Base-by-base conservation (phyloP, 345 rosid genomes). In the Bruguiera sexangula region DNA sequence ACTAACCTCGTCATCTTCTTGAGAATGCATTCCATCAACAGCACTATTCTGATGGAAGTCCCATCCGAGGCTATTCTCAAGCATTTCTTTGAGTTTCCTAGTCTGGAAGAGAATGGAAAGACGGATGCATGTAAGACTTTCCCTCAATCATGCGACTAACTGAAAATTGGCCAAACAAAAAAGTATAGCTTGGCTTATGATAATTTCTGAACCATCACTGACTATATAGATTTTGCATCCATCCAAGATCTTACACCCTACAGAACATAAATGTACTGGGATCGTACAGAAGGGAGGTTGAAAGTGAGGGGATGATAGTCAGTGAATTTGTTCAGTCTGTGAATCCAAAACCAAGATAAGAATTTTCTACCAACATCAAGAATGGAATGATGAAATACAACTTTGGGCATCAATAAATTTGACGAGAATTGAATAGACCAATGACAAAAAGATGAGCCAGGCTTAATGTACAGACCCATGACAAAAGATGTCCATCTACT, bases 401-500 rank as follows among this genome's bases (percentile, higher is more conserved):
- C 55, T 65, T 8, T 1, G 43, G 55, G 46, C 26, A n/a, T 50
- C 29, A 50, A 63, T 31, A 16, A 2, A 46, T 9, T 55, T 5
- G 1, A 18, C 21, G 26, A 16, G 19, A 46, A 32, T 13, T 31
- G 4, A 11, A 67, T 34, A 69, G 37, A 6, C 13, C 54, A 31
- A 16, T 29, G 16, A 31, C 8, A 53, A 32, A 19, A 59, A 6
- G 27, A 46, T 71, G 48, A 65, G 48, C 18, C 15, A 74, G 65
- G 65, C 8, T 51, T 52, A 36, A 73, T 57, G 29, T 13, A 84
- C 92, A 30, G 66, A 94, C 97, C 97, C 92, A 91, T 8, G 82
- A 78, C 62, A 94, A 76, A 76, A 94, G 90, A 79, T 91, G 96
- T 78, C 98, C 98, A 80, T 94, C 95, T 69, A 91, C 84, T 70